Percentiles rank a stretch among this genome's conserved stretches.
phyloP scores from a whole-genome alignment of 2,329 filamentous ascomycete species.

The Colletotrichum tabaci region DNA sequence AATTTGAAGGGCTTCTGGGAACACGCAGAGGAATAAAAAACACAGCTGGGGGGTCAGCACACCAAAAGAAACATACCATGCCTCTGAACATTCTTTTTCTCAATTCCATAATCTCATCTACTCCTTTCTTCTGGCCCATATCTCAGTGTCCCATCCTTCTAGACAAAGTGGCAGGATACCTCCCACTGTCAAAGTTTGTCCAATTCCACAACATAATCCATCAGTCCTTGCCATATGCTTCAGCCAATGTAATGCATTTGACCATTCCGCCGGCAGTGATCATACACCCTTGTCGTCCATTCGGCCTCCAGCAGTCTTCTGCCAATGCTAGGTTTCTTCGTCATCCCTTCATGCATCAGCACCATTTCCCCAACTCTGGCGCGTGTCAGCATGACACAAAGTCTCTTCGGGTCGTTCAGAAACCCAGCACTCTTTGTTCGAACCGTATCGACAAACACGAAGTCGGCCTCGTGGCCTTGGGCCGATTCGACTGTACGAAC shows the following conservation, averaged over 20 bases:
- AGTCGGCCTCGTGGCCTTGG: conserved; percentile 63
- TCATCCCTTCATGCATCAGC: conserved; percentile 59
- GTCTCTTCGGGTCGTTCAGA: conserved; percentile 59
- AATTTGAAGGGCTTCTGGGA: background rate
- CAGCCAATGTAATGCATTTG: conserved; percentile 15
- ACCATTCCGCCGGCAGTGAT: conserved; percentile 22
- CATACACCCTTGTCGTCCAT: conserved; percentile 35
- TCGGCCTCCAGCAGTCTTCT: conserved; percentile 10
- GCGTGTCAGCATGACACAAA: conserved; percentile 63
- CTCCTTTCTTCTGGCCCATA: background rate
- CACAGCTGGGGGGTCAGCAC: background rate
- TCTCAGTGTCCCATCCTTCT: background rate
- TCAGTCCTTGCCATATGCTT: background rate
- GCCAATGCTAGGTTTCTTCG: conserved; percentile 23
- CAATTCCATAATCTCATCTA: background rate
- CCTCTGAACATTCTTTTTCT: background rate
- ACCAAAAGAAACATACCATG: background rate
- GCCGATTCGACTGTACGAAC: conserved; percentile 61
- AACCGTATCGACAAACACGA: conserved; percentile 64
- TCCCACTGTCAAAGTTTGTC: background rate
- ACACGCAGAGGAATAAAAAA: background rate
- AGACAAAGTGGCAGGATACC: too few relatives aligned
- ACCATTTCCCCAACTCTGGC: conserved; percentile 62
- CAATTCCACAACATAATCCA: background rate
- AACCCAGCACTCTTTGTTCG: conserved; percentile 56